Evolutionary conservation across 2,329 filamentous ascomycete species (phyloP), one percentile per base, ranked within the genome.

Genomic region (Chalara sp.): DNA sequence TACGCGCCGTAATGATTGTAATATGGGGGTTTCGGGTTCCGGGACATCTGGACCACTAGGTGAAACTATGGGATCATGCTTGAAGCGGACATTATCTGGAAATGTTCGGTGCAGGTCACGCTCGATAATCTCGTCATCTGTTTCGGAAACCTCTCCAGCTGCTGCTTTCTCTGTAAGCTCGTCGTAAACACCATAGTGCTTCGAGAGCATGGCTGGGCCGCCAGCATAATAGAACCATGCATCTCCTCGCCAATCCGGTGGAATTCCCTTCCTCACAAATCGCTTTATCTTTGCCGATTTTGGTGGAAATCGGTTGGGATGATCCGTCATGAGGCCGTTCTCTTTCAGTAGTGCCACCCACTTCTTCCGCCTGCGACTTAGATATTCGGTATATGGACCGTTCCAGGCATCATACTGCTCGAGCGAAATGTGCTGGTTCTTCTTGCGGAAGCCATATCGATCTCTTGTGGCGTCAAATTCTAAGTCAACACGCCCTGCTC

Each of bases 171-270:
- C 75, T 50, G 78, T 72, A 32, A 93, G 73, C 48, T 82, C 76
- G 48, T 83, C 78, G 65, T 96, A 97, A 12, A 92, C 72, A 1
- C 88, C 88, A 5, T 82, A 78, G 60, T 95, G 80, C 62, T 88
- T 85, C 47, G 82, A 79, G 53, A 96, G 68, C 57, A 89, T 86
- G 44, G 84, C 82, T 29, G 89, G 89, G 1, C 92, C 92, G 21
- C 89, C 89, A 8, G 90, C 89, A 65, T 96, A 97, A 71, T 87
- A 96, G 68, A 95, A 97, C 92, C 92, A 97, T 44, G 92, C 92
- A 5, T 88, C 86, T n/a, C 92, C 92, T 62, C 92, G 82, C 83
- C 90, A 95, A 58, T 96, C 89, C 0, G 91, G 89, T 3, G 92
- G 92, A 46, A 96, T 92, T 12, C 92, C 92, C 68, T 96, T 97